These are phyloP conservation scores for Populus tremula DNA, from an alignment of 345 rosid species.

Conservation along the genomic window DNA sequence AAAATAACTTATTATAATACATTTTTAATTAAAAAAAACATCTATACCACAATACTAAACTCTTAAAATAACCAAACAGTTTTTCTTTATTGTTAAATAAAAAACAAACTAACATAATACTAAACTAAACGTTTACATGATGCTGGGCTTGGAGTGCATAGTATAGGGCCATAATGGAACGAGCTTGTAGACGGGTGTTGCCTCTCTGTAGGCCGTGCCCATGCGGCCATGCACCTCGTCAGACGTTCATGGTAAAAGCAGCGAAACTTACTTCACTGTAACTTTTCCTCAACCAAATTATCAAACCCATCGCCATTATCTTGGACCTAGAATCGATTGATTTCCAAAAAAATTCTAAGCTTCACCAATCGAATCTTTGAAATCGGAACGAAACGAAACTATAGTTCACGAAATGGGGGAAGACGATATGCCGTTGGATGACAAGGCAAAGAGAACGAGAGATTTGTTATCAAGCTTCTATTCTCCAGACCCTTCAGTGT, in stretches of 20 bases:
- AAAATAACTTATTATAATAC: too few species aligned
- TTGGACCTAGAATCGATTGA: not conserved
- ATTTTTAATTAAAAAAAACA: too few species aligned
- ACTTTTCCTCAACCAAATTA: not conserved
- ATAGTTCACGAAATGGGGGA: slow-evolving; percentile 40
- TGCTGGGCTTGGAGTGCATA: not conserved
- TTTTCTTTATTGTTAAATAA: too few species aligned
- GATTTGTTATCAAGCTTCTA: slow-evolving; percentile 98
- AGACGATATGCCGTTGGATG: slow-evolving; percentile 81
- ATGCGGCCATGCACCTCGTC: not conserved
- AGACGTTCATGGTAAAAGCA: not conserved
- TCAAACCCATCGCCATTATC: not conserved
- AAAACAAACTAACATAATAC: too few species aligned
- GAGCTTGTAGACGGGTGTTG: not conserved
- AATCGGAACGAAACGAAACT: not conserved
- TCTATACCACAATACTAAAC: too few species aligned
- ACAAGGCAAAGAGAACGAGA: slow-evolving; percentile 98
- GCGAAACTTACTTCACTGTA: not conserved
- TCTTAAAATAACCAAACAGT: too few species aligned
- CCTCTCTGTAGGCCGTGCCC: not conserved
- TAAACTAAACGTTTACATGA: too few species aligned
- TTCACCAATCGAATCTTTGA: not conserved
- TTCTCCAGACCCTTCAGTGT: slow-evolving; percentile 78
- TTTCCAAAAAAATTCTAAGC: not conserved
- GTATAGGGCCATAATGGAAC: not conserved